These are phyloP conservation scores for Fraxinus albicans DNA, from an alignment of 305 asterid species.

Conservation along the genomic window DNA sequence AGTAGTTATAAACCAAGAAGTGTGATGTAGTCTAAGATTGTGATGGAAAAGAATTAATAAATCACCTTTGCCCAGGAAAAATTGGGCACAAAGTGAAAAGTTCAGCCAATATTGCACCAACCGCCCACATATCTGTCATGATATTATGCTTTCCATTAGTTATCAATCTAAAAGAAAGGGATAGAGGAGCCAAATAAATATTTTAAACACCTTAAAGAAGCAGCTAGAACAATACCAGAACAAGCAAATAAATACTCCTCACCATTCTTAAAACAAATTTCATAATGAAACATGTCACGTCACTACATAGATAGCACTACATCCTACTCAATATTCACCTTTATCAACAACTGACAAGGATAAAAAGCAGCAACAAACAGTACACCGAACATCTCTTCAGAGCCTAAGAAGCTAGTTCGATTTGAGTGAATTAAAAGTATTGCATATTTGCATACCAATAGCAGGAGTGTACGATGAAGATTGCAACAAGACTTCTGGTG, in stretches of 20 bases:
- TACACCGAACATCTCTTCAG: conserved; percentile 4
- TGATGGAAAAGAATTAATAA: conserved; percentile 16
- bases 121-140: conserved; percentile 94
- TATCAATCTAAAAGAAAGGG: conserved; percentile 7
- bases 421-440: conserved; percentile 13
- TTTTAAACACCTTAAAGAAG: not conserved
- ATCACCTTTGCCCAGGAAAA: conserved; percentile 97
- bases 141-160: conserved; percentile 23
- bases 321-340: no score
- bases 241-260: not conserved
- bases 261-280: conserved; percentile 1
- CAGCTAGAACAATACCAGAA: conserved; percentile 2
- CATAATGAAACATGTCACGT: conserved; percentile 2
- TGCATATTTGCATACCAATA: conserved; percentile 76
- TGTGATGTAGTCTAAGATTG: not conserved
- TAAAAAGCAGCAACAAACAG: conserved; percentile 4
- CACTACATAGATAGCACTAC: not conserved
- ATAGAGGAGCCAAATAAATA: conserved; percentile 13
- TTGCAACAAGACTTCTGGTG: conserved; percentile 91
- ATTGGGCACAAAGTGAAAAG: conserved; percentile 85
- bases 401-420: not conserved
- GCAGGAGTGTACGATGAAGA: conserved; percentile 83
- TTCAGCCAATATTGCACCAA: conserved; percentile 97
- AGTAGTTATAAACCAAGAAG: not conserved
- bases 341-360: conserved; percentile 6